A percentile compares a stretch with the other conserved stretches of the same genome.
phyloP scores from a whole-genome alignment of 257 asterid genomes.

The Henckelia pumila region DNA sequence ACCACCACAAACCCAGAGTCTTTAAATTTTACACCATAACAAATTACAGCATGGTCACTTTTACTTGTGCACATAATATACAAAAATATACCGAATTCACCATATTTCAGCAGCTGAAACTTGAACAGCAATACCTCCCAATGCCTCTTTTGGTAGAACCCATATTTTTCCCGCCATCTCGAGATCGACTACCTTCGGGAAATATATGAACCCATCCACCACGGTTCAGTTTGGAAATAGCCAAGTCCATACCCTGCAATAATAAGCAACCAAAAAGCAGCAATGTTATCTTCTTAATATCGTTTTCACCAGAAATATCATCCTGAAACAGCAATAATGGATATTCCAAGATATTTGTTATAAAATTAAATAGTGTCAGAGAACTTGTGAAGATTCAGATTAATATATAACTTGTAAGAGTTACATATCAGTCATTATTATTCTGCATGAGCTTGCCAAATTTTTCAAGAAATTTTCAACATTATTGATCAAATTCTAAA shows the following conservation, averaged over 20 bases:
- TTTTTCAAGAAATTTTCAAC: background rate
- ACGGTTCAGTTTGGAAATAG: conserved; percentile 79
- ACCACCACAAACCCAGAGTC: too few species aligned
- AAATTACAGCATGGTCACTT: too few species aligned
- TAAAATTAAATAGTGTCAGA: background rate
- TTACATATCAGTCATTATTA: conserved; percentile 1
- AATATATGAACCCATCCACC: conserved; percentile 97
- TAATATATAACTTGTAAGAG: conserved; percentile 8
- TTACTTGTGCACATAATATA: too few species aligned
- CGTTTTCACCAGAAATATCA: background rate
- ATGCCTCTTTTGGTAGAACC: conserved; percentile 78
- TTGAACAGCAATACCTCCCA: conserved; percentile 49
- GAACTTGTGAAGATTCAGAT: conserved; percentile 1
- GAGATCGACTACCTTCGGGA: conserved; percentile 96
- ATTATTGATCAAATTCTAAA: conserved; percentile 7
- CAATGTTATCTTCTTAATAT: conserved; percentile 6
- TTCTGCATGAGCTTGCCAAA: background rate
- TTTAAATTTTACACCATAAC: too few species aligned
- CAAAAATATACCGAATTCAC: too few species aligned
- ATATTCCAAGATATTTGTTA: background rate
- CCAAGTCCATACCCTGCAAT: conserved; percentile 86
- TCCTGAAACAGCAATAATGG: conserved; percentile 15
- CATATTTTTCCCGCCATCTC: conserved; percentile 84
- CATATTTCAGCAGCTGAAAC: background rate
- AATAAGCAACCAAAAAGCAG: conserved; percentile 22